Conservation (phyloP, 352 stramenopile genomes). For the Phytophthora pseudosyringae region DNA sequence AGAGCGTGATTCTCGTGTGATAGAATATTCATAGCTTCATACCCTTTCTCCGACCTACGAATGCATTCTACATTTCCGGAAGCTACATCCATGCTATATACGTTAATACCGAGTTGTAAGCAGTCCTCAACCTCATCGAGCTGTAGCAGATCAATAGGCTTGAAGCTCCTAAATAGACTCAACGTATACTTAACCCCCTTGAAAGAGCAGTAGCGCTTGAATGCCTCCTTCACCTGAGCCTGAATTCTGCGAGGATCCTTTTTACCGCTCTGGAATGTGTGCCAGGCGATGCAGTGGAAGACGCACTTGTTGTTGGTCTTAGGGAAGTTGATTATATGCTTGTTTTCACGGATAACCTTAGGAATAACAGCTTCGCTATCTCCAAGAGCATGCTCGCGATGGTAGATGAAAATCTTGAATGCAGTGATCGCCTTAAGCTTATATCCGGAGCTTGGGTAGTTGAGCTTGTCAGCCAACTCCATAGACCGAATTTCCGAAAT, state of each 20-base stretch:
- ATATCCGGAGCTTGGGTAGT: not conserved
- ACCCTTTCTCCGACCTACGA: not conserved
- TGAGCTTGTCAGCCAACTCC: constrained; percentile 3
- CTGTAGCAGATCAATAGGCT: not conserved
- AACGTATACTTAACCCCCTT: not conserved
- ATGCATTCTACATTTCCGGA: constrained; percentile 1
- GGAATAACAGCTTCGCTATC: not conserved
- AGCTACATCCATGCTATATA: not conserved
- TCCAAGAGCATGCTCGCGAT: not conserved
- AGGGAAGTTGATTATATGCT: constrained; percentile 1
- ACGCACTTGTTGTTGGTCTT: constrained; percentile 4
- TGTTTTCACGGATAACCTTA: not conserved
- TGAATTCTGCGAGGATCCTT: not conserved
- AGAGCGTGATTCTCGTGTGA: no score
- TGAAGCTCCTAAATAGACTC: not conserved
- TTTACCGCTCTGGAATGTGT: not conserved
- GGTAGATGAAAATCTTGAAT: not conserved
- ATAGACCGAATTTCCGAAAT: constrained; percentile 2
- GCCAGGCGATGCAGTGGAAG: not conserved
- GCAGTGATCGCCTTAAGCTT: constrained; percentile 6
- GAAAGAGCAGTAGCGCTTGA: not conserved
- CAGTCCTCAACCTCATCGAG: constrained; percentile 4
- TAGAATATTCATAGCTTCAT: constrained; percentile 1
- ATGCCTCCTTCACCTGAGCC: not conserved
- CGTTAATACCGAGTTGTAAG: not conserved